Evolutionary conservation across 1,284 basidiomycete genomes (phyloP).

Genomic region (Mycosarcoma maydis): DNA sequence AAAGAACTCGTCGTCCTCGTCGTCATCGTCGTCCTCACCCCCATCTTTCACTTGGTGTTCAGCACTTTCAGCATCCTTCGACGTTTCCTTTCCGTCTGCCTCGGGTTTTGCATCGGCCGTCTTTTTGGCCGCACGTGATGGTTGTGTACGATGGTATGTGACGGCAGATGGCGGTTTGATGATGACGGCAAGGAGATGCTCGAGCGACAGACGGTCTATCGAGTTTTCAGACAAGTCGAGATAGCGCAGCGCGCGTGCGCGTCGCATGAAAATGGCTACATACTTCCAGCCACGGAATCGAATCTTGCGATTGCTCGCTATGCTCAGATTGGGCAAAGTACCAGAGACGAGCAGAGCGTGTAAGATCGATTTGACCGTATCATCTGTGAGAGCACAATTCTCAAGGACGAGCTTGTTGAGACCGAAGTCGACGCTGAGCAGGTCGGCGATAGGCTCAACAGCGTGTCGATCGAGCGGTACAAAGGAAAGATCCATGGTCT

Average conservation of each 20-base stretch:
- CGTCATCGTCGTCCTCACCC: constrained; percentile 31
- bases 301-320: constrained; percentile 86
- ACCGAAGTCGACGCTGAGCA: constrained; percentile 63
- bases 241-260: constrained; percentile 80
- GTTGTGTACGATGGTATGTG: constrained; percentile 6
- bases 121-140: constrained; percentile 5
- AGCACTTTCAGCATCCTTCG: too few species aligned
- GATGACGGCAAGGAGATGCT: constrained; percentile 78
- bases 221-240: constrained; percentile 88
- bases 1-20: constrained; percentile 49
- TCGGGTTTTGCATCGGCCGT: constrained; percentile 1
- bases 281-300: constrained; percentile 81
- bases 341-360: constrained; percentile 88
- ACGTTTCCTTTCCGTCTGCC: background rate
- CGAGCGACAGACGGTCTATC: constrained; percentile 78
- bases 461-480: constrained; percentile 53
- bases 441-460: constrained; percentile 61
- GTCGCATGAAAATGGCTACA: constrained; percentile 80
- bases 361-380: constrained; percentile 85
- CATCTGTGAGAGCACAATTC: constrained; percentile 60
- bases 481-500: constrained; percentile 58
- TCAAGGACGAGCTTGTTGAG: constrained; percentile 61
- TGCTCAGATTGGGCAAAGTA: constrained; percentile 81
- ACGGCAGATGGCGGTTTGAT: constrained; percentile 31
- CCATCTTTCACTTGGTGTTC: too few species aligned